Evolutionary conservation across 805 yeast genomes (phyloP), one percentile per base, ranked within the genome.

Genomic region (Candida yuanshanica): DNA sequence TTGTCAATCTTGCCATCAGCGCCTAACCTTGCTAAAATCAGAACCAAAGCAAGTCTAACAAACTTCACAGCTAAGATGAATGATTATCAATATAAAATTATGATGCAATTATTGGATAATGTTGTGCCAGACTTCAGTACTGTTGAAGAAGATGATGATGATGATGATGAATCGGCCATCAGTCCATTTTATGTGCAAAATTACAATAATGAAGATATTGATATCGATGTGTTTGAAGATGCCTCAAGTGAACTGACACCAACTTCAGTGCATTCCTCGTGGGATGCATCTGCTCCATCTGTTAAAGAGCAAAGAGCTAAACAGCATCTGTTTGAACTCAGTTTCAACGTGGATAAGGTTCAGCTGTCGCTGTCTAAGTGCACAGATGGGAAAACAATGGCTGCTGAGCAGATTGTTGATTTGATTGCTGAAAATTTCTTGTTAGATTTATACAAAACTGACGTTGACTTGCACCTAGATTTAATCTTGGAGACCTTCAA

Each of bases 51-150:
- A 12, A 78, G 79, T 44, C 73, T 93, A 12, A 95, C 96, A 0
- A 65, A 66, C 24, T 71, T 95, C 46, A 70, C 72, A 23, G 79
- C 93, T 4, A 74, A 84, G 23, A 59, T 93, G 54, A 86, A 86
- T 51, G 98, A 93, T 58, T 83, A 80, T 53, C 96, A 95, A 58
- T 95, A 95, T 64, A 85, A 88, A 59, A 78, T 88, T 1, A 67
- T 93, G 53, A 81, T 93, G 91, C 78, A 80, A 43, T 65, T 91
- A 34, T 65, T 91, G 25, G 83, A 83, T 37, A 74, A 69, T 9
- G 76, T 82, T 17, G 69, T 88, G 10, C 97, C 96, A 2, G 53
- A 56, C 22, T 48, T 58, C 29, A 45, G 42, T 12, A 25, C 48
- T 11, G 51, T 29, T 22, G 42, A 37, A 16, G 39, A 34, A 14